These are phyloP conservation scores for Bertia moriformis DNA, from an alignment of 2,329 filamentous ascomycete genomes.

Conservation along the genomic window DNA sequence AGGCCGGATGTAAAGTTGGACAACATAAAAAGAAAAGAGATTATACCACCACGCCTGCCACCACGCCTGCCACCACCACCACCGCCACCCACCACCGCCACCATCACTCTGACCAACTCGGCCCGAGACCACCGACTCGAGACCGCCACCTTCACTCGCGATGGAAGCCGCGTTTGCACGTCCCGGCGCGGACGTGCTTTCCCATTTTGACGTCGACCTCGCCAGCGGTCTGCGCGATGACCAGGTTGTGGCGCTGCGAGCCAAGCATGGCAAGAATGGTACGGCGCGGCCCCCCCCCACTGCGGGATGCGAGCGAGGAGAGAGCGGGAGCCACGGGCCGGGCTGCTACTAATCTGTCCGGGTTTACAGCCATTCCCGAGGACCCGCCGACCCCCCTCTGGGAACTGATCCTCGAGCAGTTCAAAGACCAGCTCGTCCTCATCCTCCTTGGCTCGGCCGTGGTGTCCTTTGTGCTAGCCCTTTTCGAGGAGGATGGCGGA, in stretches of 20 bases:
- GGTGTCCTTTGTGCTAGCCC: slow-evolving; percentile 80
- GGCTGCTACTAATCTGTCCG: too few relatives aligned
- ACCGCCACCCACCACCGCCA: slow-evolving; percentile 5
- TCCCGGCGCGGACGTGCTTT: slow-evolving; percentile 41
- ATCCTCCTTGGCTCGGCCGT: slow-evolving; percentile 86
- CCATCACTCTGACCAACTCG: slow-evolving; percentile 1
- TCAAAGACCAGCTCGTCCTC: slow-evolving; percentile 95
- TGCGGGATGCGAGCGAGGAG: too few relatives aligned
- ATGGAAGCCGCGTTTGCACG: slow-evolving; percentile 53
- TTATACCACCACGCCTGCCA: too few relatives aligned
- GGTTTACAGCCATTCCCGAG: slow-evolving; percentile 68
- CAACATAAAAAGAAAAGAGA: too few relatives aligned
- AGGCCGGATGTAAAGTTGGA: too few relatives aligned
- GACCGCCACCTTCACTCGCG: slow-evolving; percentile 5
- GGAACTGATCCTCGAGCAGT: slow-evolving; percentile 94
- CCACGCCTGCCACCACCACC: slow-evolving; percentile 1
- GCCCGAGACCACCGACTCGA: background rate
- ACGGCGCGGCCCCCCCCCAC: too few relatives aligned
- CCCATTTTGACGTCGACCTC: slow-evolving; percentile 39
- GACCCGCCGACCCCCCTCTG: slow-evolving; percentile 91
- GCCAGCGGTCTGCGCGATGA: slow-evolving; percentile 38
- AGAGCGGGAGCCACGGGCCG: too few relatives aligned
- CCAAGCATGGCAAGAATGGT: slow-evolving; percentile 55
- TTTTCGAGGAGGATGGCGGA: slow-evolving; percentile 84
- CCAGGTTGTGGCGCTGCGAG: slow-evolving; percentile 38